Percentiles rank a stretch among this genome's conserved stretches.
These are phyloP conservation scores for Sextonia rubra DNA, from an alignment of 164 flowering plant genomes.

Conservation along the genomic window DNA sequence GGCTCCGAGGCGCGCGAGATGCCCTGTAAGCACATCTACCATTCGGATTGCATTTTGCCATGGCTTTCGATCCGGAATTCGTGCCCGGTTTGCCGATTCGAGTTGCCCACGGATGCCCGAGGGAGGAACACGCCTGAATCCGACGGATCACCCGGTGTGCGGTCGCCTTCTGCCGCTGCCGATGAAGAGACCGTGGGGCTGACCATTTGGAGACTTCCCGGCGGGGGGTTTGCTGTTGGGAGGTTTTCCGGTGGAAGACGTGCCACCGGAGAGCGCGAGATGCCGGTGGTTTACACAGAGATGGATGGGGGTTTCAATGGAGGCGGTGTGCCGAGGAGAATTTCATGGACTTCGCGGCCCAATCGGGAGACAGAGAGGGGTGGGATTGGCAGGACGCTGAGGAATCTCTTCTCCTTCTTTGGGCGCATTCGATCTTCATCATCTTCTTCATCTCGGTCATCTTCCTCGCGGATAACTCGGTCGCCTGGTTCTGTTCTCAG, in stretches of 20 bases:
- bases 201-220: slow-evolving; percentile 78
- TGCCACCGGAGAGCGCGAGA: slow-evolving; percentile 36
- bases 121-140: slow-evolving; percentile 20
- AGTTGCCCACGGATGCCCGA: slow-evolving; percentile 43
- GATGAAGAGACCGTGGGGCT: slow-evolving; percentile 52
- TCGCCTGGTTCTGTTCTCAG: slow-evolving; percentile 22
- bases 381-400: slow-evolving; percentile 43
- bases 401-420: slow-evolving; percentile 43
- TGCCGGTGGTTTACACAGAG: slow-evolving; percentile 69
- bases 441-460: slow-evolving; percentile 22
- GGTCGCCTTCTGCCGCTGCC: slow-evolving; percentile 3
- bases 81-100: slow-evolving; percentile 77
- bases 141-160: slow-evolving; percentile 12
- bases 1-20: slow-evolving; percentile 63
- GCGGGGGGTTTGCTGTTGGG: slow-evolving; percentile 88
- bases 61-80: slow-evolving; percentile 71
- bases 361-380: slow-evolving; percentile 37
- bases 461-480: slow-evolving; percentile 20
- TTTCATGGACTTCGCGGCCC: slow-evolving; percentile 42
- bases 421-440: slow-evolving; percentile 34
- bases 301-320: slow-evolving; percentile 58
- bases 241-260: slow-evolving; percentile 52
- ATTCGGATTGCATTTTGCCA: slow-evolving; percentile 70
- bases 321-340: slow-evolving; percentile 44
- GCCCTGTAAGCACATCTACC: slow-evolving; percentile 86